Evolutionary conservation across 257 asterid species (phyloP), one percentile per base, ranked within the genome.

Genomic region (Euphrasia confusa): DNA sequence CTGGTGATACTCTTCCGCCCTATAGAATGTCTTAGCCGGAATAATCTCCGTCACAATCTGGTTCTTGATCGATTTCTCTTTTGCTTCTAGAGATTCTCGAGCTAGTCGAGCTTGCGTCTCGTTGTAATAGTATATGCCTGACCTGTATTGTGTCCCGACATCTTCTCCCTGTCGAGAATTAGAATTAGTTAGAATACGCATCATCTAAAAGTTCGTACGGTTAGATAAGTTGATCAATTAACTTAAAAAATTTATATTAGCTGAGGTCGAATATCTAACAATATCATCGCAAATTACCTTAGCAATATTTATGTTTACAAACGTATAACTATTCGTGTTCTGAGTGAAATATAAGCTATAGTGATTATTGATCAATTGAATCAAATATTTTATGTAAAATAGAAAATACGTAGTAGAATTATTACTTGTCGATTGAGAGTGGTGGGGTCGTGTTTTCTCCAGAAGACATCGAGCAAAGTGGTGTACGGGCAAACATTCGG

Each of bases 1-100:
- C 83, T 86, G 96, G 75, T 89, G 96, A 65, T 84, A 86, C 85
- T 89, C 96, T 59, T 86, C 96, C 0, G 96, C 96, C 64, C 77
- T 42, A 58, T 89, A 89, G 61, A 89, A 89, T 18, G 68, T 82
- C 84, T 84, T 89, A 0, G 89, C 95, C 1, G 86, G 86, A 47
- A 82, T 81, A 68, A 89, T 80, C 70, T 89, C 90, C 0, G 94
- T 89, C 47, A 86, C 87, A 13, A 89, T 84, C 40, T 67, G 71
- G 4, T 47, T 70, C 66, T 67, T 70, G 44, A 66, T 52, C 55
- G 79, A 84, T 1, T 67, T 74, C 63, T 88, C 87, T 78, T 78
- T 88, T 35, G 81, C 77, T 68, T 83, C 91, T 61, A 84, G 33
- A 11, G 94, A 84, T 67, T 83, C 89, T 54, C 56, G 72, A 2